Conservation (phyloP, 805 yeast genomes). For the Metschnikowia corniflorae region DNA sequence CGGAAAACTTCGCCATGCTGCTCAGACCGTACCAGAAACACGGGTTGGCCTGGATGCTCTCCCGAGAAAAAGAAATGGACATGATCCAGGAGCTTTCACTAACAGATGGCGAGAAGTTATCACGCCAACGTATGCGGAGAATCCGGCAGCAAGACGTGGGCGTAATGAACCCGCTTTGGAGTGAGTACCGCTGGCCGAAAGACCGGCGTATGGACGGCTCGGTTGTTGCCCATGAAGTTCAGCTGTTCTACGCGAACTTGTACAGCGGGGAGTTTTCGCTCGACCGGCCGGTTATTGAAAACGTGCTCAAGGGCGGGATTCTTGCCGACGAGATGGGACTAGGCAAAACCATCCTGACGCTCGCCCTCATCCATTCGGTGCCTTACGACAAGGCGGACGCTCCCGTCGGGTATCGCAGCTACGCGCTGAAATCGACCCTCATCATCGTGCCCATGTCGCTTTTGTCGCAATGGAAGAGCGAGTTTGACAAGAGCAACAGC, state of each 20-base stretch:
- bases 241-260: constrained; percentile 65
- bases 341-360: constrained; percentile 85
- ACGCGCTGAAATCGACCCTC: constrained; percentile 70
- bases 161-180: constrained; percentile 83
- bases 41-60: constrained; percentile 88
- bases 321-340: constrained; percentile 96
- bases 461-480: constrained; percentile 87
- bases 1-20: constrained; percentile 48
- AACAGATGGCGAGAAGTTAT: constrained; percentile 19
- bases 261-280: constrained; percentile 76
- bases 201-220: constrained; percentile 22
- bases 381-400: constrained; percentile 44
- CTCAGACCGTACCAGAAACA: constrained; percentile 78
- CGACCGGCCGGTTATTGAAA: constrained; percentile 60
- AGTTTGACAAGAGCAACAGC: constrained; percentile 58
- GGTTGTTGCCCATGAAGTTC: constrained; percentile 14
- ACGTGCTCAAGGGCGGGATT: constrained; percentile 74
- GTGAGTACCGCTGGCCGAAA: constrained; percentile 69
- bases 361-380: constrained; percentile 65
- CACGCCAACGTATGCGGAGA: constrained; percentile 26
- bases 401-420: constrained; percentile 26
- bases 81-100: constrained; percentile 33
- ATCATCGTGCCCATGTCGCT: constrained; percentile 89
- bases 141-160: constrained; percentile 41
- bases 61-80: constrained; percentile 64